These are phyloP conservation scores for Saturnispora silvae DNA, from an alignment of 805 yeast species.

Conservation along the genomic window DNA sequence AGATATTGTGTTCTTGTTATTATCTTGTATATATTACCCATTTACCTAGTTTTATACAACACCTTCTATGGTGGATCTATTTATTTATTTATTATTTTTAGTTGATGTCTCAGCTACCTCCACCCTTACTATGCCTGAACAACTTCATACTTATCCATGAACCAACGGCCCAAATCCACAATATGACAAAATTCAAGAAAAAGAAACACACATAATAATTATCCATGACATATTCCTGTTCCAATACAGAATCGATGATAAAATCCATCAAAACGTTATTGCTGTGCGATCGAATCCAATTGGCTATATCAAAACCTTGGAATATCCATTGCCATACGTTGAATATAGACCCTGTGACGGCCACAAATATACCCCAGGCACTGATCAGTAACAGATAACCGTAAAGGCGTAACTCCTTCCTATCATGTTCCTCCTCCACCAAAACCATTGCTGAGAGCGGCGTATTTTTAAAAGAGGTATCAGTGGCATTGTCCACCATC, in stretches of 20 bases:
- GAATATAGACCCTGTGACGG: conserved; percentile 23
- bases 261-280: conserved; percentile 6
- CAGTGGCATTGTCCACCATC: too few species aligned
- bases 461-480: too few species aligned
- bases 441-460: too few species aligned
- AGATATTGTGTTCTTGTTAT: too few species aligned
- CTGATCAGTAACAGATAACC: conserved; percentile 20
- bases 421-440: conserved; percentile 7
- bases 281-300: background rate
- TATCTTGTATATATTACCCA: too few species aligned
- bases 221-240: conserved; percentile 13
- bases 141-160: conserved; percentile 77
- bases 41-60: too few species aligned
- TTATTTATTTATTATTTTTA: conserved; percentile 1
- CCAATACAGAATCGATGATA: conserved; percentile 5
- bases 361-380: conserved; percentile 21
- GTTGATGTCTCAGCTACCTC: conserved; percentile 21
- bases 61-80: too few species aligned
- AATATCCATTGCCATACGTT: conserved; percentile 25
- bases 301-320: conserved; percentile 1
- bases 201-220: conserved; percentile 24
- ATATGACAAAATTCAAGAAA: conserved; percentile 24
- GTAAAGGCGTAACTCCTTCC: conserved; percentile 13
- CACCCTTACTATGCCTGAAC: conserved; percentile 69
- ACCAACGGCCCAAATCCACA: conserved; percentile 61